These are phyloP conservation scores for Parsonsia alboflavescens DNA, from an alignment of 257 asterid species.

Conservation along the genomic window DNA sequence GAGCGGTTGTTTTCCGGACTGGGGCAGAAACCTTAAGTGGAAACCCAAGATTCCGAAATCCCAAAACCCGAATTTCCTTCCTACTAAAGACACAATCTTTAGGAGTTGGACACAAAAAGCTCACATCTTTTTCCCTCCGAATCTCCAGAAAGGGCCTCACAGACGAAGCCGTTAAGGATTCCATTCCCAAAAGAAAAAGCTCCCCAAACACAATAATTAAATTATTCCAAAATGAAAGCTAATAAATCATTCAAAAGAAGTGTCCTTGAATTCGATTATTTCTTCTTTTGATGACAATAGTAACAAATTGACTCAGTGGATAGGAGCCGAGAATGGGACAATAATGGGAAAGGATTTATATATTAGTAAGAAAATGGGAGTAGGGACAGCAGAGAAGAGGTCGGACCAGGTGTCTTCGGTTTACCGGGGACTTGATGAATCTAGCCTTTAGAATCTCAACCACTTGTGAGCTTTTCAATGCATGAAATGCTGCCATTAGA, in stretches of 20 bases:
- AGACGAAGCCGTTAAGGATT: slow-evolving; percentile 37
- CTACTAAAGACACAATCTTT: slow-evolving; percentile 17
- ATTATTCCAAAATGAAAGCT: slow-evolving; percentile 1
- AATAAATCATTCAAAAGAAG: background rate
- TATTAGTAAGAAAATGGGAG: background rate
- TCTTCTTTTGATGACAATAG: background rate
- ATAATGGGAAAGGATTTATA: background rate
- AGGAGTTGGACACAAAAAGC: slow-evolving; percentile 12
- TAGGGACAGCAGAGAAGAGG: slow-evolving; percentile 18
- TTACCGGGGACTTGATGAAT: background rate
- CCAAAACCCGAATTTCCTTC: slow-evolving; percentile 25
- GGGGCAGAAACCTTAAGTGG: slow-evolving; percentile 17
- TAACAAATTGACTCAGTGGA: slow-evolving; percentile 9
- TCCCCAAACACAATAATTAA: background rate
- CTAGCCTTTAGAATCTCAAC: slow-evolving; percentile 24
- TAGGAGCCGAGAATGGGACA: background rate
- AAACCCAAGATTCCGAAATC: slow-evolving; percentile 25
- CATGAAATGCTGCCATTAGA: background rate
- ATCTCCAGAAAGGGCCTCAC: slow-evolving; percentile 31
- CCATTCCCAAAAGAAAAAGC: slow-evolving; percentile 31
- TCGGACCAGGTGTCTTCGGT: slow-evolving; percentile 22
- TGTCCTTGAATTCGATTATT: background rate
- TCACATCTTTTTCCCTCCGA: slow-evolving; percentile 13
- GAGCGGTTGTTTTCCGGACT: slow-evolving; percentile 16
- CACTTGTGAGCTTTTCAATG: slow-evolving; percentile 12